phyloP scores from a whole-genome alignment of 2,329 filamentous ascomycete genomes.

The Pestalotiopsis sp. region DNA sequence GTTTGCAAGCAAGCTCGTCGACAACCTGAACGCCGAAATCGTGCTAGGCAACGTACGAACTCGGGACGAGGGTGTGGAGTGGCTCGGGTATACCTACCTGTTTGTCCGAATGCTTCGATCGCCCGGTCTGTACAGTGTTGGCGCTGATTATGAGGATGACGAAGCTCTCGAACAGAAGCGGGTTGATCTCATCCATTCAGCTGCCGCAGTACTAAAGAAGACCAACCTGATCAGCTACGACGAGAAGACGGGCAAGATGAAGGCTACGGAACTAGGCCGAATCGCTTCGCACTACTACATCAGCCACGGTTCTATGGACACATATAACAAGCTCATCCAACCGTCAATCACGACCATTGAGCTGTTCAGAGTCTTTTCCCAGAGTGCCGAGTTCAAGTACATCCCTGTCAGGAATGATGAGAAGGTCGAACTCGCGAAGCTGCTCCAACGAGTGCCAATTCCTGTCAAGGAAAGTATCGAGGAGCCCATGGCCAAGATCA shows the following conservation, averaged over 20 bases:
- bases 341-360: conserved; percentile 92
- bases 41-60: conserved; percentile 91
- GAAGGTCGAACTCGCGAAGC: conserved; percentile 92
- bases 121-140: conserved; percentile 92
- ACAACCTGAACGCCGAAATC: conserved; percentile 95
- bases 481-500: conserved; percentile 96
- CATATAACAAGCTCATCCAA: conserved; percentile 94
- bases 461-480: conserved; percentile 98
- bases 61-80: conserved; percentile 96
- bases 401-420: conserved; percentile 97
- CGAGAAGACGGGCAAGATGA: conserved; percentile 85
- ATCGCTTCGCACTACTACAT: conserved; percentile 99
- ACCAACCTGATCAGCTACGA: conserved; percentile 93
- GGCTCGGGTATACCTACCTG: conserved; percentile 97
- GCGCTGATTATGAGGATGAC: conserved; percentile 93
- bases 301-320: conserved; percentile 93
- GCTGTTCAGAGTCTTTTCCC: conserved; percentile 92
- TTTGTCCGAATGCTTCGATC: conserved; percentile 98
- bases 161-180: conserved; percentile 91
- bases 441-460: conserved; percentile 87
- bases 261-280: conserved; percentile 90
- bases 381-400: conserved; percentile 98
- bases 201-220: conserved; percentile 83
- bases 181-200: conserved; percentile 96
- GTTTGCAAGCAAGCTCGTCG: conserved; percentile 87